Evolutionary conservation across 345 rosid genomes (phyloP).

Genomic region (Fremontodendron californicum): DNA sequence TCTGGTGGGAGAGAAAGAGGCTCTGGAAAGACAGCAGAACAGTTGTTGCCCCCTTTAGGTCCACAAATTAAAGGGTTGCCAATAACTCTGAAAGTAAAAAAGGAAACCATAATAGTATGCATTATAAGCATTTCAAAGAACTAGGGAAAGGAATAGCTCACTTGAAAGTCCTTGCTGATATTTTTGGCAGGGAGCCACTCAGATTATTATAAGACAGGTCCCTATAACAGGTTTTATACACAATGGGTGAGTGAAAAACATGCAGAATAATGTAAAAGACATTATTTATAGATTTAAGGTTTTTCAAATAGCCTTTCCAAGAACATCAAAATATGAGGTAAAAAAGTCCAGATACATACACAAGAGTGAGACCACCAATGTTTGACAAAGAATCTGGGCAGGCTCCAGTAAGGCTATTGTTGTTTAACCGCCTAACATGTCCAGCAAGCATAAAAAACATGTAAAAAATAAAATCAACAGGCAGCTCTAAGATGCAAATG

Average conservation of each 20-base stretch:
- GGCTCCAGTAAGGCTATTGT: slow-evolving; percentile 79
- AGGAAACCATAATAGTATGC: background rate
- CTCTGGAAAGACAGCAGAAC: slow-evolving; percentile 84
- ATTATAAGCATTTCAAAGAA: background rate
- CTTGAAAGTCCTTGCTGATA: slow-evolving; percentile 92
- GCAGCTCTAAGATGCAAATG: background rate
- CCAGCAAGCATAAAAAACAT: slow-evolving; percentile 16
- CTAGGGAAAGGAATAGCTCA: slow-evolving; percentile 32
- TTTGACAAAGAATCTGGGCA: slow-evolving; percentile 77
- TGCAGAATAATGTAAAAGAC: background rate
- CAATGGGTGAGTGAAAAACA: slow-evolving; percentile 1
- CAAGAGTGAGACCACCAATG: slow-evolving; percentile 74
- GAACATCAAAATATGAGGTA: background rate
- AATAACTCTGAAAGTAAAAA: too few relatives aligned
- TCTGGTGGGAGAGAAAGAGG: slow-evolving; percentile 88
- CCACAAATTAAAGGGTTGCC: slow-evolving; percentile 87
- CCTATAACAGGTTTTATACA: too few relatives aligned
- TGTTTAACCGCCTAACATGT: slow-evolving; percentile 77
- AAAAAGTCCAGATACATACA: slow-evolving; percentile 47
- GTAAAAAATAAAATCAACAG: background rate
- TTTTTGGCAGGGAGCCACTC: too few relatives aligned
- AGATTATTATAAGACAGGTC: too few relatives aligned
- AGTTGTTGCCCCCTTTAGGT: slow-evolving; percentile 52
- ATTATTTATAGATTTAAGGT: background rate
- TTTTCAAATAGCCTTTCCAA: background rate